A percentile compares a stretch with the other conserved stretches of the same genome.
These are phyloP conservation scores for Dioszegia aurantiaca DNA, from an alignment of 768 basidiomycete genomes.

Conservation along the genomic window DNA sequence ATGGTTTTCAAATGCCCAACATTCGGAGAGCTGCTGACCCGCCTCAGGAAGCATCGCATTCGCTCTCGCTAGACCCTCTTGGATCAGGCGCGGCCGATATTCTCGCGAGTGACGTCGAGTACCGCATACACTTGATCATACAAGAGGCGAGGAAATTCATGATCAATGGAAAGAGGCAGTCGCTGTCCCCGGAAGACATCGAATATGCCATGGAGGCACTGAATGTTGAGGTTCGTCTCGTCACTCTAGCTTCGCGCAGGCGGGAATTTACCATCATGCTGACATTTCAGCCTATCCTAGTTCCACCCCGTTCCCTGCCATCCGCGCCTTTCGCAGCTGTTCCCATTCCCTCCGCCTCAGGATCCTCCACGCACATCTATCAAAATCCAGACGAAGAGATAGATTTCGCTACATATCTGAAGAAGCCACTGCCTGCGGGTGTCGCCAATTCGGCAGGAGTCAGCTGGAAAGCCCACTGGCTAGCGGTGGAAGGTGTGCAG, in stretches of 20 bases:
- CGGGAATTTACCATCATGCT: not conserved
- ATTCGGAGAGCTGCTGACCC: too few relatives aligned
- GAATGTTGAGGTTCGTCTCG: conserved; percentile 79
- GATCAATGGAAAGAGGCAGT: conserved; percentile 88
- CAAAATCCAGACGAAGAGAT: conserved; percentile 96
- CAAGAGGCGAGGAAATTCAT: conserved; percentile 96
- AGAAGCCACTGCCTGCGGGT: conserved; percentile 54
- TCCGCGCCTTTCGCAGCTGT: conserved; percentile 53
- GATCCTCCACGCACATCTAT: conserved; percentile 58
- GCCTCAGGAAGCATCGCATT: conserved; percentile 82
- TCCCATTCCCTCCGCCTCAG: conserved; percentile 28
- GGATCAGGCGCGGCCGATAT: conserved; percentile 75
- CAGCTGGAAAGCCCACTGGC: conserved; percentile 74
- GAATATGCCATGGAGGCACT: conserved; percentile 89
- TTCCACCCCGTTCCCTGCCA: conserved; percentile 69
- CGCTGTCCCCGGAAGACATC: conserved; percentile 82
- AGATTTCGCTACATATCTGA: conserved; percentile 85
- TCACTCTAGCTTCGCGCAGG: too few relatives aligned
- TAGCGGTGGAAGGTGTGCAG: conserved; percentile 96
- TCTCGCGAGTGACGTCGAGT: conserved; percentile 93
- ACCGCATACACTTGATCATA: conserved; percentile 84
- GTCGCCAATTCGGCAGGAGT: conserved; percentile 43
- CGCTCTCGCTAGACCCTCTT: conserved; percentile 70
- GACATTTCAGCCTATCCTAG: conserved; percentile 64
- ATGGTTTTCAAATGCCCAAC: not conserved